Conservation (phyloP, 2,329 filamentous ascomycete genomes). For the Chrysosporium keratinophilum region DNA sequence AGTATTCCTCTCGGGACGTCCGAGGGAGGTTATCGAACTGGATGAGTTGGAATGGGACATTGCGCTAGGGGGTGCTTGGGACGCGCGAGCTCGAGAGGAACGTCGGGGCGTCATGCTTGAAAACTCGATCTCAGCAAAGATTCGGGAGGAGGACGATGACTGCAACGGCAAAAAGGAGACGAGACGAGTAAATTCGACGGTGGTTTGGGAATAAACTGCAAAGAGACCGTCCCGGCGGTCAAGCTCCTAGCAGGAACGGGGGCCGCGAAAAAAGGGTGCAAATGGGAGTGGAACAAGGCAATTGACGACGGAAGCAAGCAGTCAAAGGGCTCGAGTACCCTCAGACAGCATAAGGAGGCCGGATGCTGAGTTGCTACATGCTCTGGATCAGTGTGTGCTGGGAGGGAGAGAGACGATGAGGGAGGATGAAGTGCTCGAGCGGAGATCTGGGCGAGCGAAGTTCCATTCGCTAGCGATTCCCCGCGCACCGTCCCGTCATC, state of each 20-base stretch:
- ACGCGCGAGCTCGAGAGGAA: constrained; percentile 73
- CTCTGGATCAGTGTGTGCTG: constrained; percentile 7
- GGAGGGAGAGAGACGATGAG: constrained; percentile 22
- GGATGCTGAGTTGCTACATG: constrained; percentile 21
- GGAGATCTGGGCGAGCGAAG: constrained; percentile 12
- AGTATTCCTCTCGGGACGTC: constrained; percentile 63
- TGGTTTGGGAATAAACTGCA: constrained; percentile 13
- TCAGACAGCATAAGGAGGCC: constrained; percentile 11
- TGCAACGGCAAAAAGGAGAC: neutral
- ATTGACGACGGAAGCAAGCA: constrained; percentile 18
- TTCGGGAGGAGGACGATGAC: neutral
- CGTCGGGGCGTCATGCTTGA: constrained; percentile 61
- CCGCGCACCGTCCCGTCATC: constrained; percentile 11
- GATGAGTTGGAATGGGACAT: constrained; percentile 69
- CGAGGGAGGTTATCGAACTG: constrained; percentile 60
- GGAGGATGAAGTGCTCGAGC: constrained; percentile 21
- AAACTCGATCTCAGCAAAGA: constrained; percentile 1
- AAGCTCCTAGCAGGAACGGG: constrained; percentile 17
- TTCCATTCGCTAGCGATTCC: constrained; percentile 15
- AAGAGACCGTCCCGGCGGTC: constrained; percentile 12
- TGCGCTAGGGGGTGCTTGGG: constrained; percentile 54
- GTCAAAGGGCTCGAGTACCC: constrained; percentile 16
- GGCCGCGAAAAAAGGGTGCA: neutral
- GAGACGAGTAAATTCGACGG: constrained; percentile 13
- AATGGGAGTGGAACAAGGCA: constrained; percentile 15